phyloP scores from a whole-genome alignment of 352 stramenopile species.

The Saprolegnia diclina region DNA sequence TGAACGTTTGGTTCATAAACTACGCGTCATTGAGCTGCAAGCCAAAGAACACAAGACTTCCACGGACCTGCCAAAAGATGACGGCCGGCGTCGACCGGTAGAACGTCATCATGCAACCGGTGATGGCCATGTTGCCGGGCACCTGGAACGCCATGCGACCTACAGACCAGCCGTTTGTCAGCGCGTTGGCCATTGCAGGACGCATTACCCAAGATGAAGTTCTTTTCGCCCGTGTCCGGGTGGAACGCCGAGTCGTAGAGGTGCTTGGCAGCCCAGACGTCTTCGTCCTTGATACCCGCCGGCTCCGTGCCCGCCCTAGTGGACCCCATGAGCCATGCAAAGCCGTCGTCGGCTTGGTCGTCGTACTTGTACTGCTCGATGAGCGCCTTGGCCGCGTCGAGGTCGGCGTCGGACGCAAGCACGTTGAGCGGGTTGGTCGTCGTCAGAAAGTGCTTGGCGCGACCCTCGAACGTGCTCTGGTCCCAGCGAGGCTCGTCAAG shows the following conservation, averaged over 20 bases:
- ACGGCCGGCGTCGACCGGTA: conserved; percentile 74
- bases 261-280: conserved; percentile 81
- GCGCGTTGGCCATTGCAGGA: not conserved
- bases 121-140: conserved; percentile 86
- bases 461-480: conserved; percentile 70
- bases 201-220: conserved; percentile 67
- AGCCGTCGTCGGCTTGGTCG: too few species aligned
- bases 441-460: conserved; percentile 78
- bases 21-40: conserved; percentile 21
- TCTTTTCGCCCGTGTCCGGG: conserved; percentile 85
- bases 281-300: conserved; percentile 44
- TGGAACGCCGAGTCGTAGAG: conserved; percentile 85
- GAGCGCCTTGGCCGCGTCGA: conserved; percentile 63
- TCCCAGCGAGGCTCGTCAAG: conserved; percentile 75
- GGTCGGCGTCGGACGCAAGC: conserved; percentile 59
- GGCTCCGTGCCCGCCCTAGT: conserved; percentile 30
- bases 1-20: conserved; percentile 90
- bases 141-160: conserved; percentile 84
- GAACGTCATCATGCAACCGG: conserved; percentile 83
- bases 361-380: conserved; percentile 59
- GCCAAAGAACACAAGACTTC: too few species aligned
- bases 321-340: not conserved
- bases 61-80: conserved; percentile 83
- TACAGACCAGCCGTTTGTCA: not conserved
- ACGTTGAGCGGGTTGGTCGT: conserved; percentile 85